phyloP scores from a whole-genome alignment of 345 rosid genomes.

The Citrus unshiu region DNA sequence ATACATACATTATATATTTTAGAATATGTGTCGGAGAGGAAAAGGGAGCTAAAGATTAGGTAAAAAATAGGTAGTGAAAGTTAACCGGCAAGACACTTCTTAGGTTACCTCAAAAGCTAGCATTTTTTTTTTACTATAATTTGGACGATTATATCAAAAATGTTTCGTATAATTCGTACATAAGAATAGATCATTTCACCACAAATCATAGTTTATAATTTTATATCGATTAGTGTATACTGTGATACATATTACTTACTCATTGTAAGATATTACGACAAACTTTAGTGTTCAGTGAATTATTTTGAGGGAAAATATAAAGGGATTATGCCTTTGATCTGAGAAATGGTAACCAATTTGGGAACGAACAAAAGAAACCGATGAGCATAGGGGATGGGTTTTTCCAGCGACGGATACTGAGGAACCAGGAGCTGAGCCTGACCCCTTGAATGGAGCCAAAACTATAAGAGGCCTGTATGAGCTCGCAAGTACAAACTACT shows the following conservation, averaged over 20 bases:
- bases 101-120: not conserved
- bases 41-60: not conserved
- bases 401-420: constrained; percentile 58
- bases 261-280: too few relatives aligned
- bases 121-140: too few relatives aligned
- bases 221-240: too few relatives aligned
- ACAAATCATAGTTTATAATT: too few relatives aligned
- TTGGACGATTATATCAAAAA: not conserved
- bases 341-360: constrained; percentile 46
- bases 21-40: not conserved
- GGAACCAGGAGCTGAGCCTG: constrained; percentile 77
- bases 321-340: too few relatives aligned
- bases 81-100: not conserved
- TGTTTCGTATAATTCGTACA: not conserved
- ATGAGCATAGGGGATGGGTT: constrained; percentile 93
- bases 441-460: constrained; percentile 68
- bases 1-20: too few relatives aligned
- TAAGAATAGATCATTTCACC: too few relatives aligned
- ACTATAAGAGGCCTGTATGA: constrained; percentile 74
- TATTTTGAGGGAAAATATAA: too few relatives aligned
- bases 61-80: not conserved
- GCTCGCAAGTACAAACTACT: constrained; percentile 70
- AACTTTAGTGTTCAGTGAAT: too few relatives aligned
- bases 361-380: constrained; percentile 80
- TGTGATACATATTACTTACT: too few relatives aligned